Evolutionary conservation across 2,329 filamentous ascomycete genomes (phyloP), one percentile per base, ranked within the genome.

Genomic region (Ceratocystis harringtonii): DNA sequence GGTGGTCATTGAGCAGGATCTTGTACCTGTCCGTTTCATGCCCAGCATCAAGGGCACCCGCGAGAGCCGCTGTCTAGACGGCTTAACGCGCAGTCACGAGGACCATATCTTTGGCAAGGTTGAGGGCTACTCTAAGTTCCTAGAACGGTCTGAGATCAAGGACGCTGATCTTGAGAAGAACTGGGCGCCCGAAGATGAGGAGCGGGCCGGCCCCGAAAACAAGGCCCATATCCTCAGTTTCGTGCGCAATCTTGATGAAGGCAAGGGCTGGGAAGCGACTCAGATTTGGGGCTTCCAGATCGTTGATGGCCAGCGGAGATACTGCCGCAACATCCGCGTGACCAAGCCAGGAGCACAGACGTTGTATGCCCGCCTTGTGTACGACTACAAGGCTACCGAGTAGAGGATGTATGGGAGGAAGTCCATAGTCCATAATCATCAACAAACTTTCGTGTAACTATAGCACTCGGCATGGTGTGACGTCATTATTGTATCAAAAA

Each of bases 21-120:
- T 83, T 45, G 89, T 87, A 7, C 89, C 85, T 67, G 65, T 66
- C 25, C 61, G 50, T 30, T 63, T 66, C 28, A 66, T 66, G 65
- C 65, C 65, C 4, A 87, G 85, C 65, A 78, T 95, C 69, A 83
- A 82, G 71, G 85, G 84, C 70, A 91, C 78, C 62, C 72, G 77
- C 52, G 82, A 84, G 78, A 73, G 74, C 69, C 81, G 82, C 67
- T 80, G 77, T 72, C 71, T 81, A 63, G 81, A 84, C 76, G 72
- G 75, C 73, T 70, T 70, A 64, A 74, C 70, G 70, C 85, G 87
- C 70, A 81, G 83, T 68, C 89, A 92, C 78, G 77, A 77, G 28
- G 90, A 96, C 78, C 86, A 85, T 79, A 82, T 95, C 69, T 96
- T 95, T 73, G 91, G 91, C 67, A 77, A 76, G 65, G 81, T 94